Evolutionary conservation across 116 monocot genomes (phyloP).

Genomic region (Zostera marina): DNA sequence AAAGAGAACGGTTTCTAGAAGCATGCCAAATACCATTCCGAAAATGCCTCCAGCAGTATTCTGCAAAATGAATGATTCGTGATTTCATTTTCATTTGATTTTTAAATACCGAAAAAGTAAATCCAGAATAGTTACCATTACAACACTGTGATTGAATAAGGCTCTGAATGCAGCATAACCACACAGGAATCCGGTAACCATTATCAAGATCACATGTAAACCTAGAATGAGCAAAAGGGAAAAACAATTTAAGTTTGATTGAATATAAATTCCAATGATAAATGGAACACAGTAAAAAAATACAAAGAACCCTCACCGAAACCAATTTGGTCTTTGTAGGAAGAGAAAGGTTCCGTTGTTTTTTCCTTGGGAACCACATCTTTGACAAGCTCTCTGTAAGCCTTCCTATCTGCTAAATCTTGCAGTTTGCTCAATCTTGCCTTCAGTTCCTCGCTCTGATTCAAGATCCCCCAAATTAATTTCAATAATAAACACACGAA

Average conservation of each 20-base stretch:
- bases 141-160: slow-evolving; percentile 58
- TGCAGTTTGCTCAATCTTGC: slow-evolving; percentile 40
- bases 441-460: slow-evolving; percentile 47
- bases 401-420: slow-evolving; percentile 47
- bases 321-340: slow-evolving; percentile 77
- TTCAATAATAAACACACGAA: neutral
- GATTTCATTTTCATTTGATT: neutral
- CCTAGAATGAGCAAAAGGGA: slow-evolving; percentile 17
- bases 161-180: slow-evolving; percentile 84
- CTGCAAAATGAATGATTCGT: slow-evolving; percentile 15
- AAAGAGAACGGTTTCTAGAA: slow-evolving; percentile 73
- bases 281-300: neutral
- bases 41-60: slow-evolving; percentile 82
- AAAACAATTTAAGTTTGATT: neutral
- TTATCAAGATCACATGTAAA: slow-evolving; percentile 66
- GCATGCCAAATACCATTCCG: slow-evolving; percentile 62
- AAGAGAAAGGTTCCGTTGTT: slow-evolving; percentile 47
- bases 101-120: neutral
- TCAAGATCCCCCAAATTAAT: neutral
- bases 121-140: slow-evolving; percentile 37
- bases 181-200: slow-evolving; percentile 80
- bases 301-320: slow-evolving; percentile 27
- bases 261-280: neutral
- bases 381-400: slow-evolving; percentile 53
- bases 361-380: slow-evolving; percentile 53